Evolutionary conservation across 495 filamentous ascomycete species (phyloP), one percentile per base, ranked within the genome.

Genomic region (Talaromyces proteolyticus): DNA sequence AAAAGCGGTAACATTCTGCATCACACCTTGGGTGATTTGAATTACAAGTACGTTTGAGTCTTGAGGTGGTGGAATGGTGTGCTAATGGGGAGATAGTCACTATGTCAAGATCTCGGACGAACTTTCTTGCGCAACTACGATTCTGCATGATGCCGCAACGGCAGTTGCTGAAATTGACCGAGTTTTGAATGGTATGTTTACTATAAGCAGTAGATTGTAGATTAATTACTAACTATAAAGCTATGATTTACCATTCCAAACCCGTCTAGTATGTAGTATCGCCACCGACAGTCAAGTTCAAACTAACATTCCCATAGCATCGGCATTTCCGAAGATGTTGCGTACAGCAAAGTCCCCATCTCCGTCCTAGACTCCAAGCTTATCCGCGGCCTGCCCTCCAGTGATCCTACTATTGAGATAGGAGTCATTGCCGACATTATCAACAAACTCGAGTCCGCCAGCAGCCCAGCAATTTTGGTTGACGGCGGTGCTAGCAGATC

Each of bases 111-210:
- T 75, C 63, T 49, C 60, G 4, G 58, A 49, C 14, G 58, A 65
- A 19, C 61, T 76, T 38, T 73, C 73, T 8, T 26, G 37, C 19
- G 47, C 47, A 41, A 22, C 60, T 10, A 58, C 64, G 4, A 63
- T 71, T 11, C 54, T 74, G 39, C 52, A 57, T 22, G 53, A 72
- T 43, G 40, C 54, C 0, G 24, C 49, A 6, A 69, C 56, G 1
- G 68, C 69, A 11, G 57, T 57, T 1, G 40, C 51, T 6, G 70
- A 74, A 44, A 74, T 74, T 50, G 68, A 74, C 42, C 54, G 68
- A 26, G 65, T 67, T 12, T 51, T 74, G 4, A 64, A 64, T 37
- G 59, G 53, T 48, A 59, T 50, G 49, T 49, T 58, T 20, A 38
- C 43, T n/a, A 23, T 12, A 38, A 42, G 10, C 38, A 55, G 37